Evolutionary conservation across 202 grass and related monocot genomes (phyloP).

Genomic region (Musa balbisiana): DNA sequence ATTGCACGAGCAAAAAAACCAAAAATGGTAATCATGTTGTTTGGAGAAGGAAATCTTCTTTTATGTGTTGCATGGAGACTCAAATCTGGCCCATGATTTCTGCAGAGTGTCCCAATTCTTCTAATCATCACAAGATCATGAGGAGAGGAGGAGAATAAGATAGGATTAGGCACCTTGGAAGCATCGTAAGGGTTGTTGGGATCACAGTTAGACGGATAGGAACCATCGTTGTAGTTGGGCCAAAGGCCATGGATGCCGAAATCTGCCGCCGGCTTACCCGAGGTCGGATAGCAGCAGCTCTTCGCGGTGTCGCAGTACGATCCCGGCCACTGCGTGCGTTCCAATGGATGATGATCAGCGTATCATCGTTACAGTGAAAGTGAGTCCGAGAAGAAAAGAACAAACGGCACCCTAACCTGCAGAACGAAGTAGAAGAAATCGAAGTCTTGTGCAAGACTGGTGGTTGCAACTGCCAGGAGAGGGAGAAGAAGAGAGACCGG

Average conservation of each 20-base stretch:
- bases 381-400: no score
- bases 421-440: constrained; percentile 92
- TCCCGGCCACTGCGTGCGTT: constrained; percentile 62
- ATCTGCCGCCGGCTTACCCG: constrained; percentile 73
- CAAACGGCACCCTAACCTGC: constrained; percentile 25
- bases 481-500: constrained; percentile 2
- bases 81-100: no score
- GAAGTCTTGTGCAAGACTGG: constrained; percentile 39
- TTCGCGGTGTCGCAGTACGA: constrained; percentile 75
- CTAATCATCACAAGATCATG: no score
- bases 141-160: no score
- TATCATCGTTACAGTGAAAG: no score
- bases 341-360: no score
- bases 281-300: constrained; percentile 77
- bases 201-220: constrained; percentile 76
- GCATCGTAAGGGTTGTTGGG: constrained; percentile 35
- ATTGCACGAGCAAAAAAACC: no score
- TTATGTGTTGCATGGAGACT: no score
- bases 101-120: no score
- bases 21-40: no score
- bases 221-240: constrained; percentile 80
- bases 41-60: no score
- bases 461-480: constrained; percentile 23
- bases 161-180: constrained; percentile 36
- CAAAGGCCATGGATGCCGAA: constrained; percentile 95